Conservation (phyloP, 2,329 filamentous ascomycete genomes). For the Nemania diffusa region DNA sequence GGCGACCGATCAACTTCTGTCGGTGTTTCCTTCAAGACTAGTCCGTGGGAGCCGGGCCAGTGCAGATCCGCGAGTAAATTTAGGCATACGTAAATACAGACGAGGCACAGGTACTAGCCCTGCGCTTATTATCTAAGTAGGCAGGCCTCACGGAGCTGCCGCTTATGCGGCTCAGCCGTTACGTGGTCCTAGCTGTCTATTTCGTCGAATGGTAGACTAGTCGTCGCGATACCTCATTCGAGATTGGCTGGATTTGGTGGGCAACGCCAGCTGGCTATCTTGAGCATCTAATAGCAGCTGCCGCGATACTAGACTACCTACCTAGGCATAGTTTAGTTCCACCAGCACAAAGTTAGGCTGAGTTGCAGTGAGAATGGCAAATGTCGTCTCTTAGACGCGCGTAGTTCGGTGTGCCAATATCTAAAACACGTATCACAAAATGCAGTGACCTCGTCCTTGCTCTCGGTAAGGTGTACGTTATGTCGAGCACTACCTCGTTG, state of each 20-base stretch:
- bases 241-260: background rate
- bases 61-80: conserved; percentile 2
- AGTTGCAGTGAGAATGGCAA: background rate
- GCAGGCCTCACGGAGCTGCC: conserved; percentile 8
- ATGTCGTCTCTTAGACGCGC: conserved; percentile 3
- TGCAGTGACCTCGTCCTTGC: background rate
- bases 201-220: background rate
- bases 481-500: conserved; percentile 1
- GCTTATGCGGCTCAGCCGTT: conserved; percentile 21
- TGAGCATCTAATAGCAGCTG: background rate
- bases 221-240: background rate
- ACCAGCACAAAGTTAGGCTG: background rate
- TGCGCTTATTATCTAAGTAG: background rate
- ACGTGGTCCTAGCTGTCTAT: conserved; percentile 4
- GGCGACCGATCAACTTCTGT: conserved; percentile 14
- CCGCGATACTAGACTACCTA: no score
- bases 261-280: background rate
- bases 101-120: background rate
- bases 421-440: conserved; percentile 14
- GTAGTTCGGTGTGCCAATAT: conserved; percentile 15
- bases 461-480: conserved; percentile 19
- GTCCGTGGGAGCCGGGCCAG: conserved; percentile 5
- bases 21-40: conserved; percentile 31
- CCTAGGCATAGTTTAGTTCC: background rate
- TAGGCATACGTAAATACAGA: background rate